phyloP scores from a whole-genome alignment of 1,284 basidiomycete genomes.

The Pascua sp. region DNA sequence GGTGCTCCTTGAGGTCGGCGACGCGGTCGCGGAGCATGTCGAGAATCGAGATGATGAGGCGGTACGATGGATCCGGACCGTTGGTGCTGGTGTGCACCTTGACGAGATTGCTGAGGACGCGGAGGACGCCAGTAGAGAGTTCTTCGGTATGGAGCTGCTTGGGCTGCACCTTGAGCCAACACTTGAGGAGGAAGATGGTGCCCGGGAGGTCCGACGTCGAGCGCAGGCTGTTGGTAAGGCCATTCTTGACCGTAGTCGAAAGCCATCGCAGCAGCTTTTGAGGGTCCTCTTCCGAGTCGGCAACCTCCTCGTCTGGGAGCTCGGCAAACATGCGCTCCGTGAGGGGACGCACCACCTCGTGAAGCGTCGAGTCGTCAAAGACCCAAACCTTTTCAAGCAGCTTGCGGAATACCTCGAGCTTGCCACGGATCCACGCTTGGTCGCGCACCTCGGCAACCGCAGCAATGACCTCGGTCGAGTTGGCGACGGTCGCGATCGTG shows the following conservation, averaged over 20 bases:
- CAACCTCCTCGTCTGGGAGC: slow-evolving; percentile 77
- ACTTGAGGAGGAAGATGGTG: slow-evolving; percentile 79
- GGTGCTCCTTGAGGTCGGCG: slow-evolving; percentile 55
- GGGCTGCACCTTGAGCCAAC: slow-evolving; percentile 77
- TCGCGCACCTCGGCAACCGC: slow-evolving; percentile 79
- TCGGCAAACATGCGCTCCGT: slow-evolving; percentile 82
- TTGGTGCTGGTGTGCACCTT: slow-evolving; percentile 77
- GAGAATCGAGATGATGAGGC: slow-evolving; percentile 54
- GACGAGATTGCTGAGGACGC: slow-evolving; percentile 77
- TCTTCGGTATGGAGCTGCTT: slow-evolving; percentile 70
- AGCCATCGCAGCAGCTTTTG: slow-evolving; percentile 77
- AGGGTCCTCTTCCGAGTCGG: slow-evolving; percentile 61
- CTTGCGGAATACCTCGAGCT: slow-evolving; percentile 77
- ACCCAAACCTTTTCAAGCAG: slow-evolving; percentile 84
- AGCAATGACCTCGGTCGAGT: slow-evolving; percentile 84
- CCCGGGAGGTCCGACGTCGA: slow-evolving; percentile 60
- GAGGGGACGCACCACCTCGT: slow-evolving; percentile 76
- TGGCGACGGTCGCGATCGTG: slow-evolving; percentile 67
- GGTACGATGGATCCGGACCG: slow-evolving; percentile 44
- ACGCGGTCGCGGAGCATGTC: slow-evolving; percentile 55
- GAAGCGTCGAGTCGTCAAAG: slow-evolving; percentile 69
- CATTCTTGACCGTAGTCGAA: slow-evolving; percentile 73
- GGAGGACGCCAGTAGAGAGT: slow-evolving; percentile 73
- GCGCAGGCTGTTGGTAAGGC: slow-evolving; percentile 45
- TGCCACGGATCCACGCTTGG: slow-evolving; percentile 75